phyloP scores from a whole-genome alignment of 441 rosid species.

The Bocquillonia castaneifolia region DNA sequence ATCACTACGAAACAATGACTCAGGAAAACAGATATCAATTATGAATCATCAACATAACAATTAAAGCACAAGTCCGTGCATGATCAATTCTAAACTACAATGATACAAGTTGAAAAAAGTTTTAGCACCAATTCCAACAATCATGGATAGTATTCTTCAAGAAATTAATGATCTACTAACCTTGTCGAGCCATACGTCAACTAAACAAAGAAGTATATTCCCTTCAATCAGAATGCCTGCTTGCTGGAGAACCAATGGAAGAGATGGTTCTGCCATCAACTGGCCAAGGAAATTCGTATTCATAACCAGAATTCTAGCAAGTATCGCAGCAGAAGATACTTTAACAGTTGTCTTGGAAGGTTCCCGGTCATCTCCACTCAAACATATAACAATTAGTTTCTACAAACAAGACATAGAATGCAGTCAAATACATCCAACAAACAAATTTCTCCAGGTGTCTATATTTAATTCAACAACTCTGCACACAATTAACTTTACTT shows the following conservation, averaged over 20 bases:
- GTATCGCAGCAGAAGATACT: slow-evolving; percentile 76
- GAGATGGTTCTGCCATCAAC: slow-evolving; percentile 82
- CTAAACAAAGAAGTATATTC: slow-evolving; percentile 74
- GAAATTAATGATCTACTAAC: slow-evolving; percentile 37
- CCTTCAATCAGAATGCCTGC: slow-evolving; percentile 65
- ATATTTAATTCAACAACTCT: slow-evolving; percentile 1
- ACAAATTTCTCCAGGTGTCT: neutral
- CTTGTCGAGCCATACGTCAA: slow-evolving; percentile 97
- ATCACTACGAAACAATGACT: neutral
- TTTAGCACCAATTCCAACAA: neutral
- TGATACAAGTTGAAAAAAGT: neutral
- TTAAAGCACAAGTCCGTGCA: neutral
- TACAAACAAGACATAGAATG: slow-evolving; percentile 24
- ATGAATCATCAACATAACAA: neutral
- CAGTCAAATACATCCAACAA: slow-evolving; percentile 13
- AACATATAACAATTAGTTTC: slow-evolving; percentile 80
- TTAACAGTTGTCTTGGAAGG: slow-evolving; percentile 85
- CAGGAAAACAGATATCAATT: neutral
- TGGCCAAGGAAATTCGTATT: slow-evolving; percentile 82
- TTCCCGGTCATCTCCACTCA: slow-evolving; percentile 79
- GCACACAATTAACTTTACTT: slow-evolving; percentile 18
- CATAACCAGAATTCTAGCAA: slow-evolving; percentile 94
- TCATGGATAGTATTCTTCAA: slow-evolving; percentile 7
- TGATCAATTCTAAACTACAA: neutral
- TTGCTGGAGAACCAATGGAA: slow-evolving; percentile 62